Evolutionary conservation across 805 yeast genomes (phyloP).

Genomic region (Pichia scutulata): DNA sequence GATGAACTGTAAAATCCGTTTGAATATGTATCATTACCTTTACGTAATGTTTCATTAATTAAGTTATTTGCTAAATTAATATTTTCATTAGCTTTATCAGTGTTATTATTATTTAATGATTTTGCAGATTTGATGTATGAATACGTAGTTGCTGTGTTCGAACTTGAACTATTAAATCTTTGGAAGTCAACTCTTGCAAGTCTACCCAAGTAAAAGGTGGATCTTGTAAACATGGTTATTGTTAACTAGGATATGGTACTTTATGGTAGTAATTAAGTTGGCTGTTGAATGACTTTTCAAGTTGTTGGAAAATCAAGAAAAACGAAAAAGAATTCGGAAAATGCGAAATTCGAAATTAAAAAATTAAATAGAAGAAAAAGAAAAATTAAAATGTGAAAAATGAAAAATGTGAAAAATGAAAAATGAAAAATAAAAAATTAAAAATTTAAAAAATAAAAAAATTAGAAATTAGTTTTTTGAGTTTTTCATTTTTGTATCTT

Average conservation of each 20-base stretch:
- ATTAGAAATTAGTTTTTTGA: too few species aligned
- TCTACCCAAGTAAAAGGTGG: not conserved
- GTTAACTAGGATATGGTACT: not conserved
- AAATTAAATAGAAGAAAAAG: too few species aligned
- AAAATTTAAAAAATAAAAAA: too few species aligned
- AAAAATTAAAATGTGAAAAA: too few species aligned
- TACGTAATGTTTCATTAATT: not conserved
- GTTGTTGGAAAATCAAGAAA: not conserved
- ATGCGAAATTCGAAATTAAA: not conserved
- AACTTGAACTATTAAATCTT: conserved; percentile 8
- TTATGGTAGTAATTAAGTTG: not conserved
- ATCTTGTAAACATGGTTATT: conserved; percentile 1
- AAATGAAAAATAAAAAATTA: too few species aligned
- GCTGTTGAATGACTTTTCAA: not conserved
- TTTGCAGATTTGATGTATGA: conserved; percentile 1
- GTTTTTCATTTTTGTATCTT: too few species aligned
- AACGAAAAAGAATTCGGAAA: not conserved
- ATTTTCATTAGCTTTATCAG: not conserved
- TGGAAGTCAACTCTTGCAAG: not conserved
- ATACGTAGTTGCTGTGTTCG: conserved; percentile 1
- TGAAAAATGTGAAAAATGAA: not conserved
- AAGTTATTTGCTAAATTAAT: not conserved
- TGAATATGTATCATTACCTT: not conserved
- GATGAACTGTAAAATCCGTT: not conserved
- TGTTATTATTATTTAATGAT: not conserved